Base-by-base conservation (phyloP, 1,139 yeast genomes). In the Sugiyamaella neomexicana region DNA sequence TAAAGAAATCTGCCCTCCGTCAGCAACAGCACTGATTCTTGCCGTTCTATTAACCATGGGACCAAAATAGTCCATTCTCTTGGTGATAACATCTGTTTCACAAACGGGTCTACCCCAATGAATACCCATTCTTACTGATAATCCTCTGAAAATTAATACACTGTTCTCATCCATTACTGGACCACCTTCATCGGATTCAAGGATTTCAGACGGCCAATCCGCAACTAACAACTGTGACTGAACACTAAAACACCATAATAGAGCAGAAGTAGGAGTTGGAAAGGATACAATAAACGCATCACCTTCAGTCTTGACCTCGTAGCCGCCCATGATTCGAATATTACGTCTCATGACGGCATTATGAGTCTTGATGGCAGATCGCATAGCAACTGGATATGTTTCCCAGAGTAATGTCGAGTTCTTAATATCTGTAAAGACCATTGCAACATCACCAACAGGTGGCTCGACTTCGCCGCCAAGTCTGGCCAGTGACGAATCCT, bases 261-360 rank as follows among this genome's bases (percentile, higher is more conserved):
- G 74, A 0, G 98, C 98, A 20, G 95, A 79, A 0, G 95, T 82
- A 0, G 96, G 95, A 0, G 97, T 86, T 1, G 97, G 96, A 71
- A 93, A 93, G 5, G 97, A 89, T n/a, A 93, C 98, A 89, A 93
- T 91, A 65, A 93, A 93, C 0, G 99, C 97, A 75, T 93, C 99
- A 66, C 99, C 99, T 82, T 95, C 99, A 1, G 98, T 95, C 70
- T 93, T 93, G 34, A 93, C 99, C 71, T 93, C 99, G 67, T 93
- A 93, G 1, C 99, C 99, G 42, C 98, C 97, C 64, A 89, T 89
- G 49, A 91, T 85, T 62, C 97, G 81, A 61, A 93, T 75, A 65
- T 89, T 95, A 51, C 99, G 82, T 67, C 99, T 82, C 99, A 95
- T 93, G 34, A 93, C 82, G 23, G 88, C 82, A 68, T 93, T 95